A percentile compares a stretch with the other conserved stretches of the same genome.
phyloP scores from a whole-genome alignment of 106 monocot species.

The Platanthera zijinensis region DNA sequence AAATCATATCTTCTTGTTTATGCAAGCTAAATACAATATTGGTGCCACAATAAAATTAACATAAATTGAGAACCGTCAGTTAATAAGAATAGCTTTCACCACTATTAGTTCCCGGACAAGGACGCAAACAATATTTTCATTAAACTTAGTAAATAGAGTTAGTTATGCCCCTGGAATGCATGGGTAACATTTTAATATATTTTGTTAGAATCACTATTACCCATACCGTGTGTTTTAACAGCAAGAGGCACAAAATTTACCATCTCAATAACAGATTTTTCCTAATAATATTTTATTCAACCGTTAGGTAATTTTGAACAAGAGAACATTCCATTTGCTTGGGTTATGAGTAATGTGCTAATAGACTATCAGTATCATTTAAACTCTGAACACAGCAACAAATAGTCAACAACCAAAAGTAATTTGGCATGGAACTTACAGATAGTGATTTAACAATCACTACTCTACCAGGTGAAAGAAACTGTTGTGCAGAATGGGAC shows the following conservation, averaged over 20 bases:
- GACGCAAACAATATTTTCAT: background rate
- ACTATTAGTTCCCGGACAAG: background rate
- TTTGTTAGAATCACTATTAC: background rate
- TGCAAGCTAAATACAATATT: background rate
- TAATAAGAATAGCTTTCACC: background rate
- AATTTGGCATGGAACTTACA: conserved; percentile 25
- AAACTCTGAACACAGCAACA: background rate
- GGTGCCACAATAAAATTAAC: background rate
- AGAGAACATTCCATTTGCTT: conserved; percentile 1
- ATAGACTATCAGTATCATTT: background rate
- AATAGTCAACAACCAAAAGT: background rate
- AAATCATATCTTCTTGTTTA: background rate
- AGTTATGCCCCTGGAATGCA: no score
- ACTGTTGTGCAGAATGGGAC: conserved; percentile 47
- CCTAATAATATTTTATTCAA: background rate
- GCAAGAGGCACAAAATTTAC: background rate
- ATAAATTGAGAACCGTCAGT: background rate
- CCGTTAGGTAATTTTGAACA: background rate
- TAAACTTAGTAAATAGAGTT: no score
- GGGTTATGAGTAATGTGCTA: background rate
- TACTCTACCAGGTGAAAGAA: conserved; percentile 81
- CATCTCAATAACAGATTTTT: background rate
- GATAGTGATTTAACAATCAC: conserved; percentile 67
- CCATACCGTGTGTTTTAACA: background rate
- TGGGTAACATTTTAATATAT: background rate